phyloP scores from a whole-genome alignment of 176 grass and related monocot species.

The Themeda triandra region DNA sequence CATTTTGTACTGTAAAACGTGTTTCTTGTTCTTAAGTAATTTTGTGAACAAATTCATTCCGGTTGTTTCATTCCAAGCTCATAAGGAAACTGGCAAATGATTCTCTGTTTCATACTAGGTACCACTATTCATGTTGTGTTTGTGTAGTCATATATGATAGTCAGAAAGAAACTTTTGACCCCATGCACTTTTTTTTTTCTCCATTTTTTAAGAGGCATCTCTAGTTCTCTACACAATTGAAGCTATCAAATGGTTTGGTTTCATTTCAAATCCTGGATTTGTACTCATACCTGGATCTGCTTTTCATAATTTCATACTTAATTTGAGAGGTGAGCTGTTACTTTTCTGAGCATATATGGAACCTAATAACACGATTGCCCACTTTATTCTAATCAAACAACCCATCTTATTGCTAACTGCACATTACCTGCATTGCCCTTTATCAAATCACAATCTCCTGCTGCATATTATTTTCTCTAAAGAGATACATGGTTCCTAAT shows the following conservation, averaged over 20 bases:
- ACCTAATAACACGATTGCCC: background rate
- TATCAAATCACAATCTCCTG: constrained; percentile 2
- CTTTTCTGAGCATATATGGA: background rate
- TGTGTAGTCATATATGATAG: background rate
- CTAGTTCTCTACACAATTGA: background rate
- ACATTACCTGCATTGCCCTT: background rate
- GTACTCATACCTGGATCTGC: background rate
- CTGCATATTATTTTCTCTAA: constrained; percentile 3
- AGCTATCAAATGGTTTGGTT: background rate
- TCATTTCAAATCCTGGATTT: background rate
- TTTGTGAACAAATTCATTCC: background rate
- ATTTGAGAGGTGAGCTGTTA: background rate
- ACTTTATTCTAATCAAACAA: background rate
- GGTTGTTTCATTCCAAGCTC: background rate
- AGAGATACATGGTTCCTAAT: constrained; percentile 13
- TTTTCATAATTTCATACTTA: background rate
- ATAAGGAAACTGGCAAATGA: background rate
- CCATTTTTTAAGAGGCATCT: background rate
- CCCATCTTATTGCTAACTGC: background rate
- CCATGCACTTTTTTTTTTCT: background rate
- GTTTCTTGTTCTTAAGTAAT: background rate
- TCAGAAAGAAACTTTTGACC: background rate
- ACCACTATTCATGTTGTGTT: background rate
- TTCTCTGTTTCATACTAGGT: constrained; percentile 2
- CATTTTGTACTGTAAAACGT: background rate